A percentile compares a stretch with the other conserved stretches of the same genome.
phyloP scores from a whole-genome alignment of 2,329 filamentous ascomycete genomes.

The Nemania serpens region DNA sequence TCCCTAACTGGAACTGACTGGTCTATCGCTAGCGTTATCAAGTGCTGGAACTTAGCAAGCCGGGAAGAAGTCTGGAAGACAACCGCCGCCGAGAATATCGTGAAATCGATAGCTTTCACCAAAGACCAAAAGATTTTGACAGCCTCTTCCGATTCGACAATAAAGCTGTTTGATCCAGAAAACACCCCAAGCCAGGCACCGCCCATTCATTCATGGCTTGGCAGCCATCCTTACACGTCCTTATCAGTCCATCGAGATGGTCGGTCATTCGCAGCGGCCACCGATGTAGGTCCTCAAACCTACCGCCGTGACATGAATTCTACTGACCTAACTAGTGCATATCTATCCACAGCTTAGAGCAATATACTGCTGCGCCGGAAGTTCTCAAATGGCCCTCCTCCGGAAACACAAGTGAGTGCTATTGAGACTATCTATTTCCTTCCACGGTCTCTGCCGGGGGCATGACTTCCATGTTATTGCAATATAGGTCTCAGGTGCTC shows the following conservation, averaged over 20 bases:
- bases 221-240: slow-evolving; percentile 79
- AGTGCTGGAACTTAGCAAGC: slow-evolving; percentile 48
- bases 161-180: slow-evolving; percentile 93
- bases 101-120: slow-evolving; percentile 91
- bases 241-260: slow-evolving; percentile 80
- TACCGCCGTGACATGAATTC: background rate
- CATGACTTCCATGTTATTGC: background rate
- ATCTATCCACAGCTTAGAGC: slow-evolving; percentile 85
- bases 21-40: slow-evolving; percentile 64
- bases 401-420: slow-evolving; percentile 70
- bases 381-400: slow-evolving; percentile 85
- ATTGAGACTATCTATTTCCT: background rate
- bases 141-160: slow-evolving; percentile 81
- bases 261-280: slow-evolving; percentile 77
- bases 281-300: slow-evolving; percentile 39
- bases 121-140: slow-evolving; percentile 82
- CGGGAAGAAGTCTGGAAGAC: slow-evolving; percentile 73
- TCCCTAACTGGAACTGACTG: slow-evolving; percentile 11
- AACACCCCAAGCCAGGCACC: slow-evolving; percentile 68
- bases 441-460: background rate
- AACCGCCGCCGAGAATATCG: slow-evolving; percentile 88
- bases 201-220: slow-evolving; percentile 85
- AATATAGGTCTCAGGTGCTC: background rate
- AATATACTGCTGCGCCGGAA: slow-evolving; percentile 80
- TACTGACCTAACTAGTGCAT: slow-evolving; percentile 58